Conservation (phyloP, 2,329 filamentous ascomycete genomes). For the Chalara sp. region DNA sequence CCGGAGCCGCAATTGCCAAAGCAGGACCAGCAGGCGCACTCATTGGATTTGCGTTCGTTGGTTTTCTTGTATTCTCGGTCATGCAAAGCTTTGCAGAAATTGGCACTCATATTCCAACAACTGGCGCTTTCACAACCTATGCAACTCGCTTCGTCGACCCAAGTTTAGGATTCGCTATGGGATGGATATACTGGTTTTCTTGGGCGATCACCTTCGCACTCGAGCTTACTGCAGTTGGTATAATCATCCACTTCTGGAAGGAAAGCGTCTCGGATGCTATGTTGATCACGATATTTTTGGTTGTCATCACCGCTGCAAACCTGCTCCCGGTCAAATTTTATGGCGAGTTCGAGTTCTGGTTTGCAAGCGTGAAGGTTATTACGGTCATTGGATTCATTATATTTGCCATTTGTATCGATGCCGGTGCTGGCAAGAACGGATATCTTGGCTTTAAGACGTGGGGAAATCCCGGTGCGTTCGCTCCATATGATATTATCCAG, state of each 20-base stretch:
- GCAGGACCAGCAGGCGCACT: slow-evolving; percentile 61
- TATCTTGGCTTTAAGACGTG: slow-evolving; percentile 71
- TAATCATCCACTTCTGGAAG: slow-evolving; percentile 74
- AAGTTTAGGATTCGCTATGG: slow-evolving; percentile 69
- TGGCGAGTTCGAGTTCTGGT: slow-evolving; percentile 74
- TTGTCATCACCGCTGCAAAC: slow-evolving; percentile 61
- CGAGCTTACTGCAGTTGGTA: slow-evolving; percentile 64
- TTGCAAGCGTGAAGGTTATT: slow-evolving; percentile 70
- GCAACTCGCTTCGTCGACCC: slow-evolving; percentile 69
- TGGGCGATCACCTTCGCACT: slow-evolving; percentile 69
- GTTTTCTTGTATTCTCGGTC: slow-evolving; percentile 66
- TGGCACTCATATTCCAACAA: slow-evolving; percentile 70
- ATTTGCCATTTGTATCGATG: slow-evolving; percentile 69
- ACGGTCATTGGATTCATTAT: slow-evolving; percentile 71
- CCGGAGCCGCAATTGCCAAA: slow-evolving; percentile 53
- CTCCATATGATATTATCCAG: slow-evolving; percentile 44
- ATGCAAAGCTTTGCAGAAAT: slow-evolving; percentile 68
- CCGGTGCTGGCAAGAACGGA: slow-evolving; percentile 61
- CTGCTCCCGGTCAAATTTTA: slow-evolving; percentile 67
- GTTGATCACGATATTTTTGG: slow-evolving; percentile 69
- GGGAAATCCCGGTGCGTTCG: slow-evolving; percentile 61
- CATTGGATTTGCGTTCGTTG: slow-evolving; percentile 64
- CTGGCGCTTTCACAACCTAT: slow-evolving; percentile 71
- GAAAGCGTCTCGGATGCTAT: slow-evolving; percentile 56
- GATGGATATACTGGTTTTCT: slow-evolving; percentile 79